Base-by-base conservation (phyloP, 768 basidiomycete genomes). In the Imleria badia region DNA sequence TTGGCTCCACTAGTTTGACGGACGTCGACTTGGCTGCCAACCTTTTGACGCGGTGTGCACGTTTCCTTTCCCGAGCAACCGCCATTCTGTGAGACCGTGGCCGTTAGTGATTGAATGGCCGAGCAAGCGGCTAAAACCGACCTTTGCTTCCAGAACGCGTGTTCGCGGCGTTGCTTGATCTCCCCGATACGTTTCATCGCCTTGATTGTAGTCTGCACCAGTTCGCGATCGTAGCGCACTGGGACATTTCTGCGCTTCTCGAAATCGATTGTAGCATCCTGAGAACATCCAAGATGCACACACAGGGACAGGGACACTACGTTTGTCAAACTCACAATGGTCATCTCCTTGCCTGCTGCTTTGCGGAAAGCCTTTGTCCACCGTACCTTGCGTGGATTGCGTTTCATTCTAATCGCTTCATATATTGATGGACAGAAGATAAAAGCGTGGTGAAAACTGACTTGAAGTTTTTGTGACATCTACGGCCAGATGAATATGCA, bases 401-500 rank as follows among this genome's bases (percentile, higher is more conserved):
- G 89, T 78, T 98, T 98, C 97, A 98, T 98, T 74, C 94, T 95
- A 61, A 6, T 49, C 50, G 23, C 33, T 39, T 54, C 44, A 58
- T 48, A 3, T 54, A 53, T 52, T 33, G 14, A 39, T 30, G 0
- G 15, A 48, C 31, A 46, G 26, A 45, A 54, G 31, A 22, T 9
- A 19, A 17, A 12, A 44, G 13, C 36, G 26, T 10, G 13, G 23
- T n/a, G 3, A 30, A 39, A 40, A 69, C 82, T 60, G 65, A 93
- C 94, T 99, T 99, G 85, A 99, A 99, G 75, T 98, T 99, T 77
- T 98, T 98, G 74, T 98, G 92, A 71, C 97, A 97, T 80, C 92
- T 95, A 50, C 15, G 20, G 36, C 30, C 38, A 38, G 51, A 22
- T 64, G 15, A 65, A 34, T n/a, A 56, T 31, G 30, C 34, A 33